Evolutionary conservation across 345 rosid genomes (phyloP).

Genomic region (Syzygium aromaticum): DNA sequence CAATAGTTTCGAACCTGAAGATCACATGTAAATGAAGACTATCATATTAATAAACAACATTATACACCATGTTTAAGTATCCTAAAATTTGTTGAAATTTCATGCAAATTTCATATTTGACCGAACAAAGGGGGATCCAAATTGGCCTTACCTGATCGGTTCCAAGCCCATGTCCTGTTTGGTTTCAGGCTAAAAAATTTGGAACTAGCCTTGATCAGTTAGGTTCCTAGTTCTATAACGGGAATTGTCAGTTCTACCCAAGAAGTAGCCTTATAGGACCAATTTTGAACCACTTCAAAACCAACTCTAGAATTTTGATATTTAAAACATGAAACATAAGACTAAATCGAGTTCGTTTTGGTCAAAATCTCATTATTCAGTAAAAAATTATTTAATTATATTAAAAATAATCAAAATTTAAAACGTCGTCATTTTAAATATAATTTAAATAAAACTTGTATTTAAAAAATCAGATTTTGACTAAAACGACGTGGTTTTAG

Average conservation of each 20-base stretch:
- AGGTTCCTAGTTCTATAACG: neutral
- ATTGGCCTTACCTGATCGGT: neutral
- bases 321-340: neutral
- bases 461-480: too few relatives aligned
- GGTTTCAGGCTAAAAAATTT: neutral
- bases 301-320: neutral
- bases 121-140: neutral
- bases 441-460: too few relatives aligned
- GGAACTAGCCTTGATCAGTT: neutral
- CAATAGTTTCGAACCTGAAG: neutral
- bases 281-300: neutral
- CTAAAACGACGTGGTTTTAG: too few relatives aligned
- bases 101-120: neutral
- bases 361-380: too few relatives aligned
- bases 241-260: neutral
- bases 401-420: too few relatives aligned
- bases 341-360: too few relatives aligned
- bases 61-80: neutral
- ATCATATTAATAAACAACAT: neutral
- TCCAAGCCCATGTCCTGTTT: too few relatives aligned
- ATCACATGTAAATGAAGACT: neutral
- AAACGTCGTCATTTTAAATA: too few relatives aligned
- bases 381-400: too few relatives aligned
- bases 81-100: neutral
- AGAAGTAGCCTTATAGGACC: neutral